These are phyloP conservation scores for Lentinula guzmanii DNA, from an alignment of 768 basidiomycete genomes.

Conservation along the genomic window DNA sequence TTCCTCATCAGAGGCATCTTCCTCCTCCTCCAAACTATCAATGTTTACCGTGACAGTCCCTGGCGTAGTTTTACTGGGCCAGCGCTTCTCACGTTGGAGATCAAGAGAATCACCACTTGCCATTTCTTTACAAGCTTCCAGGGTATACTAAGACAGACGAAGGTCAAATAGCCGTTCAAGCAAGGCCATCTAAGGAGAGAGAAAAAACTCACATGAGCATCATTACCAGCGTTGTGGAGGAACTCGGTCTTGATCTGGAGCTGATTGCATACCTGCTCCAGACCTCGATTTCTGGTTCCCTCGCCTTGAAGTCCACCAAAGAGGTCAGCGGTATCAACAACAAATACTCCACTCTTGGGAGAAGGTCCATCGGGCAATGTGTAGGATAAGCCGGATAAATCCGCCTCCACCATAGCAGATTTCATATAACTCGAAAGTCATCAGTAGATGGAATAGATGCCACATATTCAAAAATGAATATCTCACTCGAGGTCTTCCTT, in stretches of 20 bases:
- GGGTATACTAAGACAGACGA: conserved; percentile 51
- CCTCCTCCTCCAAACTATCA: conserved; percentile 41
- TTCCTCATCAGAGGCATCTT: conserved; percentile 14
- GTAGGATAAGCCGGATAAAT: conserved; percentile 44
- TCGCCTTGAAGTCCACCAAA: conserved; percentile 72
- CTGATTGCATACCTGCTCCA: conserved; percentile 59
- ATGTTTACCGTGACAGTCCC: conserved; percentile 48
- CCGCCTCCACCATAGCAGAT: conserved; percentile 41
- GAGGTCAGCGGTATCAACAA: conserved; percentile 70
- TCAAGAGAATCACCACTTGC: conserved; percentile 69
- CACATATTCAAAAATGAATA: background rate
- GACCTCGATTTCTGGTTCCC: conserved; percentile 41
- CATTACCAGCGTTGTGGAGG: conserved; percentile 84
- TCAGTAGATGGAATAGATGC: background rate
- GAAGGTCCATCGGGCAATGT: conserved; percentile 53
- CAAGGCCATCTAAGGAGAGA: background rate
- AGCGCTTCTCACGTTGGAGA: conserved; percentile 69
- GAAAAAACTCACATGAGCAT: conserved; percentile 58
- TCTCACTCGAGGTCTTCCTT: conserved; percentile 72
- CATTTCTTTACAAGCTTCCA: conserved; percentile 64
- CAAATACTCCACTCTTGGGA: conserved; percentile 43
- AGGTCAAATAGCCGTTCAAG: conserved; percentile 3
- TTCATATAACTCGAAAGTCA: conserved; percentile 42
- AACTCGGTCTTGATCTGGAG: conserved; percentile 50
- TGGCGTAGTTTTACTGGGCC: conserved; percentile 55